phyloP scores from a whole-genome alignment of 805 yeast genomes.

The Candida insectorum region DNA sequence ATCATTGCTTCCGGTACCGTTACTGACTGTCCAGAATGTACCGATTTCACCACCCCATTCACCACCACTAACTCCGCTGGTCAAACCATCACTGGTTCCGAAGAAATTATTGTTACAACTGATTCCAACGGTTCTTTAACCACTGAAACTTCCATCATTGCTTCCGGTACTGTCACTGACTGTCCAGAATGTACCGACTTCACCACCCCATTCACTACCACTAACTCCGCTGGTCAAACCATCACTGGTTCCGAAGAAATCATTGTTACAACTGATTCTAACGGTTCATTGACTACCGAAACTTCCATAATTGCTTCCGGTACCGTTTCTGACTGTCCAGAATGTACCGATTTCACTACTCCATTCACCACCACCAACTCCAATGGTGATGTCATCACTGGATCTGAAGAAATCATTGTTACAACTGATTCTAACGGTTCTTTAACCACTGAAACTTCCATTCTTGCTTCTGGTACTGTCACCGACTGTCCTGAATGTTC shows the following conservation, averaged over 20 bases:
- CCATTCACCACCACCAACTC: slow-evolving; percentile 12
- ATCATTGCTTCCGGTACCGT: not conserved
- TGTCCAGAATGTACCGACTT: slow-evolving; percentile 12
- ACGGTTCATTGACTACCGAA: not conserved
- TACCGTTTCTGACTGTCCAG: slow-evolving; percentile 2
- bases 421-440: slow-evolving; percentile 13
- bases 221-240: slow-evolving; percentile 4
- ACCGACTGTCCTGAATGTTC: too few species aligned
- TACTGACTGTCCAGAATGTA: not conserved
- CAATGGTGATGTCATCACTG: slow-evolving; percentile 12
- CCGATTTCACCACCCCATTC: not conserved
- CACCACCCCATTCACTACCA: slow-evolving; percentile 15
- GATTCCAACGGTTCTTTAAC: slow-evolving; percentile 10
- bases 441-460: slow-evolving; percentile 5
- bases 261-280: slow-evolving; percentile 2
- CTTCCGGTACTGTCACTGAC: not conserved
- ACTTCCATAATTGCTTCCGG: not conserved
- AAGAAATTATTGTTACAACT: slow-evolving; percentile 14
- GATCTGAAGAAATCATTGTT: slow-evolving; percentile 11
- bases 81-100: not conserved
- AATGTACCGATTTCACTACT: slow-evolving; percentile 14
- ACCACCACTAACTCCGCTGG: slow-evolving; percentile 1
- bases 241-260: slow-evolving; percentile 10
- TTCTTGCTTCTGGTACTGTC: not conserved
- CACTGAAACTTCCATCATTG: slow-evolving; percentile 4